Evolutionary conservation across 2,329 filamentous ascomycete genomes (phyloP).

Genomic region (Cadophora luteo-olivacea): DNA sequence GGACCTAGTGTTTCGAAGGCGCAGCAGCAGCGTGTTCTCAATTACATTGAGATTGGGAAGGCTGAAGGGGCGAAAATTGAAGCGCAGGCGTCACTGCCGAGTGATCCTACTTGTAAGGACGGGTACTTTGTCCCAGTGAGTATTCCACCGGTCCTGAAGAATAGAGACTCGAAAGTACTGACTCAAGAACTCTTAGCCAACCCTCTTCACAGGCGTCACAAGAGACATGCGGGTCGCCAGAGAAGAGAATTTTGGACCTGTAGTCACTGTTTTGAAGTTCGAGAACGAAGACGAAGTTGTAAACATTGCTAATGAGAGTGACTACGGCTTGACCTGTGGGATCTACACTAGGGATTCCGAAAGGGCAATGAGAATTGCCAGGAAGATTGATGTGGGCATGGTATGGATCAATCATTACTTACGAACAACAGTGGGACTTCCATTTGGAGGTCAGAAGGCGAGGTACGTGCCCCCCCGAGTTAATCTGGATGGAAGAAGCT

Average conservation of each 20-base stretch:
- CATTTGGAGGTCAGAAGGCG: neutral
- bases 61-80: constrained; percentile 47
- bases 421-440: neutral
- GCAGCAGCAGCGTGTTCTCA: constrained; percentile 8
- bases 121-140: neutral
- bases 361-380: neutral
- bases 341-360: neutral
- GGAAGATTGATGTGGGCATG: neutral
- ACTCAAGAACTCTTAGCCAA: neutral
- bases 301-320: neutral
- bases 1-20: neutral
- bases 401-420: no score
- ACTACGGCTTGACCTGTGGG: neutral
- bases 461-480: neutral
- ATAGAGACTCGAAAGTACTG: neutral
- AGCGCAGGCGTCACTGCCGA: constrained; percentile 46
- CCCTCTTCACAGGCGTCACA: neutral
- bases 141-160: neutral
- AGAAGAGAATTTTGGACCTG: neutral
- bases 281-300: neutral
- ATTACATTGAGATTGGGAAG: constrained; percentile 51
- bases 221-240: neutral
- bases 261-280: neutral
- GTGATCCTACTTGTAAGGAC: constrained; percentile 1
- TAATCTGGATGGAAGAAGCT: neutral